Base-by-base conservation (phyloP, 2,329 filamentous ascomycete genomes). In the Lomentospora prolificans region DNA sequence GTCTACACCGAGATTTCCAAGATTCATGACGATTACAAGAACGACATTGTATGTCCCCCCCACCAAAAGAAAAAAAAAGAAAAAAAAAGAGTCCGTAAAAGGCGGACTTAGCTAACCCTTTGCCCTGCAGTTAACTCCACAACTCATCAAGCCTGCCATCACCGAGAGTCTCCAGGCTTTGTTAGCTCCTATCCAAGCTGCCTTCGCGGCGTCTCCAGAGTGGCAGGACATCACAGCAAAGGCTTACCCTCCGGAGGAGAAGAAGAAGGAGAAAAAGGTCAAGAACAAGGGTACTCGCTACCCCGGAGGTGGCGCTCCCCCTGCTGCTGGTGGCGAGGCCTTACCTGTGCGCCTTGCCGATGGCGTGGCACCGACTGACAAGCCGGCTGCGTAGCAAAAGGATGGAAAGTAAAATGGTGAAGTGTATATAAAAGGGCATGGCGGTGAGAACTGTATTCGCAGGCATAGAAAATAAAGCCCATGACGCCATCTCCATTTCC, bases 141-240 rank as follows among this genome's bases (percentile, higher is more conserved):
- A 96, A 74, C 73, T 87, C 10, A 76, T 97, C 54, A 97, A 99
- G 75, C 80, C 85, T n/a, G 90, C 89, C 9, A 84, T 95, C 4
- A 80, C 87, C 4, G 78, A 82, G 54, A 89, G 83, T 8, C 78
- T 99, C 19, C 83, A 82, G 61, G 76, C 80, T 39, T 79, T 97
- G 10, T 77, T 96, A 57, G 82, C 78, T 2, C 90, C 92, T 1
- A 92, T 99, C 58, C 84, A 86, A 61, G 78, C 75, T 3, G 85
- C 85, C 4, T 97, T 82, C 72, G 73, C 87, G 60, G 79, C 77
- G 0, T 86, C 81, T 0, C 65, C 78, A 28, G 89, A 91, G 65
- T 97, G 90, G 90, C 86, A 95, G 72, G 70, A 71, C 6, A 63
- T 71, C 55, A 80, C 85, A 53, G 67, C 80, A 54, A 85, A 86